Percentiles rank a stretch among this genome's conserved stretches.
phyloP scores from a whole-genome alignment of 177 flowering plant genomes.

The Vitis hybrid region DNA sequence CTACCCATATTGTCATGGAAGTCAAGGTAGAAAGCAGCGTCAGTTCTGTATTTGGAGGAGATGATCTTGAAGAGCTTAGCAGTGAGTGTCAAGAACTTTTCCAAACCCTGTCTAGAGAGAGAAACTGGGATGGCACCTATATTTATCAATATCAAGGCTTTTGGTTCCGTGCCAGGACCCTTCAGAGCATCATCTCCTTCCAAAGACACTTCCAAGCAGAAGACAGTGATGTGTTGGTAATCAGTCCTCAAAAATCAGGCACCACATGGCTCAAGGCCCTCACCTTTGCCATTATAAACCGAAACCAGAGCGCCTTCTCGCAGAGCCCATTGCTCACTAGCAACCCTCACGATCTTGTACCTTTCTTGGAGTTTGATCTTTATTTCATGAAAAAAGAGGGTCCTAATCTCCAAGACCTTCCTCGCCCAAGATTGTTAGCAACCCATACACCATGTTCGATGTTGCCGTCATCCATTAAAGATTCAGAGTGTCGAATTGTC shows the following conservation, averaged over 20 bases:
- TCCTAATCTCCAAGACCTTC: background rate
- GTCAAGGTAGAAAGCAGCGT: too few relatives aligned
- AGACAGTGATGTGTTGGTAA: background rate
- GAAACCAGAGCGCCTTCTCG: background rate
- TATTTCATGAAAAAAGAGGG: background rate
- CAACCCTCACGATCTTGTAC: constrained; percentile 4
- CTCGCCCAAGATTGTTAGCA: constrained; percentile 8
- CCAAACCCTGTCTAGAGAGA: too few relatives aligned
- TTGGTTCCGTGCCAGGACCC: background rate
- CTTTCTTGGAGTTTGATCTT: background rate
- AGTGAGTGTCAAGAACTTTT: too few relatives aligned
- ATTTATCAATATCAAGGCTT: background rate
- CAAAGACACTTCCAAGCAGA: background rate
- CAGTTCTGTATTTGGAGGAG: too few relatives aligned
- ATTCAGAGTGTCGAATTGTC: constrained; percentile 4
- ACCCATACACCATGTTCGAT: constrained; percentile 9
- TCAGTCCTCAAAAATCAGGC: background rate
- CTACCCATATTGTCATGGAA: too few relatives aligned
- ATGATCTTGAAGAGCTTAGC: too few relatives aligned
- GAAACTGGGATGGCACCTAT: too few relatives aligned
- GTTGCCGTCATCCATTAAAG: too few relatives aligned
- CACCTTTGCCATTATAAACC: background rate
- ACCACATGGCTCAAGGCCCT: constrained; percentile 10
- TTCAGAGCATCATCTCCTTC: background rate
- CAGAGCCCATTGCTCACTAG: background rate